Conservation (phyloP, 306 rosid species). For the Malus orientalis region DNA sequence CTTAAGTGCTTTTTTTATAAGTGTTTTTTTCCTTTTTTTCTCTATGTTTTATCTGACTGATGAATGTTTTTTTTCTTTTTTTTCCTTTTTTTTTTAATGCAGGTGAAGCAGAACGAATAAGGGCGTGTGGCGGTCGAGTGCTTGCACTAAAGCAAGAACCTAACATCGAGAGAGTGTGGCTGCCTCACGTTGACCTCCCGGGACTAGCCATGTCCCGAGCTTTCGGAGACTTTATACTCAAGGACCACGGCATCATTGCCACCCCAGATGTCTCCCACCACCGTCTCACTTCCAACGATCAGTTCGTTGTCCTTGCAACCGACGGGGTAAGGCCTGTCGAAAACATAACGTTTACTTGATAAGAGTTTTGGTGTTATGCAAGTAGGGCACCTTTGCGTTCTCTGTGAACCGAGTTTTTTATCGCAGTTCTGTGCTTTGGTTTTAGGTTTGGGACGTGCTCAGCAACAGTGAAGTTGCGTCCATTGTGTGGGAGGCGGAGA, state of each 20-base stretch:
- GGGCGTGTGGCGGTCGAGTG: conserved; percentile 51
- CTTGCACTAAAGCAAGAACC: conserved; percentile 48
- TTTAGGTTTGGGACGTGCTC: conserved; percentile 71
- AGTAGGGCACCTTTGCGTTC: not conserved
- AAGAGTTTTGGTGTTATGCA: not conserved
- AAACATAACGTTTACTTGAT: not conserved
- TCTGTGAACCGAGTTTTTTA: not conserved
- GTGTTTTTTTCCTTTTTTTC: not conserved
- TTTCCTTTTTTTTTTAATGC: not conserved
- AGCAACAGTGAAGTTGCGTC: conserved; percentile 51
- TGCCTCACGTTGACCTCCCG: conserved; percentile 40
- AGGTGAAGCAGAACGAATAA: conserved; percentile 62
- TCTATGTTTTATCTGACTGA: not conserved
- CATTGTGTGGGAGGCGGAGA: conserved; percentile 44
- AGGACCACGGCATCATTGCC: conserved; percentile 60
- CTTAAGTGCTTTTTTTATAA: not conserved
- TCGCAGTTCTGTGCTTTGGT: not conserved
- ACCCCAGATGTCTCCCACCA: conserved; percentile 44
- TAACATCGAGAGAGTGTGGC: conserved; percentile 60
- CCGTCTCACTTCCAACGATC: conserved; percentile 37
- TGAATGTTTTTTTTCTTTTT: not conserved
- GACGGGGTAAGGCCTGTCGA: conserved; percentile 43
- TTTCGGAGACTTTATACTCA: conserved; percentile 71
- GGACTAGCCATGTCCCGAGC: conserved; percentile 86
- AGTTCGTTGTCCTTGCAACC: conserved; percentile 56